These are phyloP conservation scores for Aspergillus hancockii DNA, from an alignment of 495 filamentous ascomycete species.

Conservation along the genomic window DNA sequence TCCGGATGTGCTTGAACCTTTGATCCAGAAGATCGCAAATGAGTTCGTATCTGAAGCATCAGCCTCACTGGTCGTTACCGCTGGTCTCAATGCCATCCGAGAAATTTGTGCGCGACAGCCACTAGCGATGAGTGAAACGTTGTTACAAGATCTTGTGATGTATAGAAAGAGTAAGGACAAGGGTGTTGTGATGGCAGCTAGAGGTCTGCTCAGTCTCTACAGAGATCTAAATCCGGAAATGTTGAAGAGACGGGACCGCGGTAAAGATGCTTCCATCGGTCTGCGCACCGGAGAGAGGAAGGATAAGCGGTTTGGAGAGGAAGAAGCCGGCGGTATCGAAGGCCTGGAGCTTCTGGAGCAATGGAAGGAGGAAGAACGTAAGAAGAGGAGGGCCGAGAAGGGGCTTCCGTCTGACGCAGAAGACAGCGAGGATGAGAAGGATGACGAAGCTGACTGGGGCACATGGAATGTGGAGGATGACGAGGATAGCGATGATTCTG, in stretches of 20 bases:
- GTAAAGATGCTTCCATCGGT: constrained; percentile 88
- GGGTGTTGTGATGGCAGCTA: constrained; percentile 94
- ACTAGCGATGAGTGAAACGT: constrained; percentile 89
- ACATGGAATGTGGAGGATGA: constrained; percentile 85
- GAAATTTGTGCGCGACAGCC: constrained; percentile 93
- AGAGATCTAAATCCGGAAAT: constrained; percentile 87
- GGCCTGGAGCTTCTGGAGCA: constrained; percentile 88
- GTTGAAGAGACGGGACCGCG: constrained; percentile 85
- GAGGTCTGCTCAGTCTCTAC: constrained; percentile 85
- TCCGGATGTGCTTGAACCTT: constrained; percentile 87
- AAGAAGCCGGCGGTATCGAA: constrained; percentile 80
- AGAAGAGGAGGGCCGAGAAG: constrained; percentile 66
- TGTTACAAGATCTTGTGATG: constrained; percentile 94
- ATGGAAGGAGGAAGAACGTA: constrained; percentile 89
- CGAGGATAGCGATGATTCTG: constrained; percentile 70
- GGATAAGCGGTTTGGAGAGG: constrained; percentile 74
- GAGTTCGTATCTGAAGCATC: constrained; percentile 97
- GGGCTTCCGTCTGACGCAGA: constrained; percentile 58
- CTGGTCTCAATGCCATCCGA: constrained; percentile 90
- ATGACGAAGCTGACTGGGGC: constrained; percentile 70
- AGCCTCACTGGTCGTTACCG: constrained; percentile 85
- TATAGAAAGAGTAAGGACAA: constrained; percentile 98
- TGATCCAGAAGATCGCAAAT: constrained; percentile 94
- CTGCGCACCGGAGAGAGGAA: constrained; percentile 68
- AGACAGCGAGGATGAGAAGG: constrained; percentile 53